Conservation (phyloP, 192 early-diverging fungal genomes). For the Umbelopsis isabellina region DNA sequence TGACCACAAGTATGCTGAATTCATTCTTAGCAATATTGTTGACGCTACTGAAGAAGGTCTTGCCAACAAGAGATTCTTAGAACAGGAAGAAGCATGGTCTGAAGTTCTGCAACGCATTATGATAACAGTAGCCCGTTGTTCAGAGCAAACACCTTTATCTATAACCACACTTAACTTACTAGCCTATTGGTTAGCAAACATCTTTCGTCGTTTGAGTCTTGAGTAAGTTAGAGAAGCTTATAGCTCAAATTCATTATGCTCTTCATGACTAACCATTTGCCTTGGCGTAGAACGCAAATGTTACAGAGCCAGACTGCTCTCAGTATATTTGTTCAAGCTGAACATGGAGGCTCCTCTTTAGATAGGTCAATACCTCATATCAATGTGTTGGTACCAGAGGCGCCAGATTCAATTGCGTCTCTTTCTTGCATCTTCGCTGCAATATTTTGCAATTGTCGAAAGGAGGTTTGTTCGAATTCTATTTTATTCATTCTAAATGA, state of each 20-base stretch:
- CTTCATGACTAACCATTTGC: not conserved
- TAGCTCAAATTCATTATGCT: too few relatives aligned
- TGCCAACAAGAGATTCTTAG: not conserved
- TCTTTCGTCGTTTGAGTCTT: not conserved
- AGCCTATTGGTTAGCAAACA: conserved; percentile 3
- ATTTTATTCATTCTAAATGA: not conserved
- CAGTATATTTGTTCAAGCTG: not conserved
- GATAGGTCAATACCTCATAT: not conserved
- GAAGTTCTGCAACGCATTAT: not conserved
- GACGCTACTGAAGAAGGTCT: not conserved
- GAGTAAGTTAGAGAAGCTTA: not conserved
- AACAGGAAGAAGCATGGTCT: not conserved
- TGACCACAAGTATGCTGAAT: not conserved
- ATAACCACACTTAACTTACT: not conserved
- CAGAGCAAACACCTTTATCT: not conserved
- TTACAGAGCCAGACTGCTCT: not conserved
- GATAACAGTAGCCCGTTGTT: not conserved
- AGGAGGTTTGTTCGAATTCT: conserved; percentile 24
- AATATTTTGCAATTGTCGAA: conserved; percentile 29
- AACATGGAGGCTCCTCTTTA: not conserved
- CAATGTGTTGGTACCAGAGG: not conserved
- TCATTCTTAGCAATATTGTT: not conserved
- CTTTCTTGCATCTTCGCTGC: conserved; percentile 24
- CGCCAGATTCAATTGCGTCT: not conserved
- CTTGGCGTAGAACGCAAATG: not conserved